Percentiles rank a stretch among this genome's conserved stretches.
These are phyloP conservation scores for Exophiala viscosa DNA, from an alignment of 2,329 filamentous ascomycete species.

Conservation along the genomic window DNA sequence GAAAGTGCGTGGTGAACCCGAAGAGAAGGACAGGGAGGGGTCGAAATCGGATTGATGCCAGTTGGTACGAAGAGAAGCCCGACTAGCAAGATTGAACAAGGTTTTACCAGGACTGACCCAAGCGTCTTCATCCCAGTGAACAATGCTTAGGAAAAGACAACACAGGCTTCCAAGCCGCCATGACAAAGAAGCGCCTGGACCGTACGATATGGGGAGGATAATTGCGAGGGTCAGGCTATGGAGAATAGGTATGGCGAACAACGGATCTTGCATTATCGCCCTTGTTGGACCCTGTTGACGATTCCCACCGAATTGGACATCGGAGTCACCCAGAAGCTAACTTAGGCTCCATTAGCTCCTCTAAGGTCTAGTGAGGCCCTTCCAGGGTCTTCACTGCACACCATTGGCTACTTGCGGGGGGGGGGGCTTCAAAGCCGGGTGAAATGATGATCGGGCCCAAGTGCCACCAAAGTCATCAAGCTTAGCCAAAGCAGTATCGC, in stretches of 20 bases:
- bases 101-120: too few species aligned
- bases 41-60: too few species aligned
- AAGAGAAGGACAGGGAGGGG: too few species aligned
- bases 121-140: too few species aligned
- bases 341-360: conserved; percentile 6
- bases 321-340: conserved; percentile 12
- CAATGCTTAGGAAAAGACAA: too few species aligned
- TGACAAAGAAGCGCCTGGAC: conserved; percentile 10
- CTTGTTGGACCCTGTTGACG: conserved; percentile 9
- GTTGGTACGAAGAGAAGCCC: too few species aligned
- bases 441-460: conserved; percentile 5
- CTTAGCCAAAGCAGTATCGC: conserved; percentile 5
- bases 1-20: too few species aligned
- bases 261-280: conserved; percentile 7
- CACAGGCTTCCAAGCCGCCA: too few species aligned
- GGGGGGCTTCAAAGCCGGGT: neutral
- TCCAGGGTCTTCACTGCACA: neutral
- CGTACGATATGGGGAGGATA: neutral
- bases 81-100: too few species aligned
- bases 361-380: conserved; percentile 5
- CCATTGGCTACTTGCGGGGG: conserved; percentile 10
- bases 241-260: conserved; percentile 7
- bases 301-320: conserved; percentile 5
- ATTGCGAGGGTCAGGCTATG: neutral
- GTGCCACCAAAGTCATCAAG: neutral